Percentiles rank a stretch among this genome's conserved stretches.
Conservation (phyloP, 768 basidiomycete species). For the Termitomyces sp. region DNA sequence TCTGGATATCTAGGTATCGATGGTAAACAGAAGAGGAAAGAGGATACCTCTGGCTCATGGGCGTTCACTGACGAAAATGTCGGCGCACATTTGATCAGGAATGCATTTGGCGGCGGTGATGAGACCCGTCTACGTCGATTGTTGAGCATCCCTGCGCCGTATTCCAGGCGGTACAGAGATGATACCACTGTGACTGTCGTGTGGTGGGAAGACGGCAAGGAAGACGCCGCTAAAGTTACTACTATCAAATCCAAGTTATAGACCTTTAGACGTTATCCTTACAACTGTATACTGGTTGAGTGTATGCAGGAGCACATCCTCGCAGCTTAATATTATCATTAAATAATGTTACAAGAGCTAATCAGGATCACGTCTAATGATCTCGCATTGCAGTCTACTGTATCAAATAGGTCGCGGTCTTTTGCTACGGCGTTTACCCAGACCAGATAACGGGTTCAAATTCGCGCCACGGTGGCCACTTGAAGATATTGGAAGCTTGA, state of each 20-base stretch:
- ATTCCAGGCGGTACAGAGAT: conserved; percentile 75
- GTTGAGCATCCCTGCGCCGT: conserved; percentile 81
- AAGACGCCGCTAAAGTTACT: conserved; percentile 31
- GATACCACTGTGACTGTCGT: conserved; percentile 84
- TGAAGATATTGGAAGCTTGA: not conserved
- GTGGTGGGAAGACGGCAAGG: conserved; percentile 77
- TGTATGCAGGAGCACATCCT: conserved; percentile 1
- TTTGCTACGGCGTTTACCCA: conserved; percentile 3
- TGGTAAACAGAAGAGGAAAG: conserved; percentile 50
- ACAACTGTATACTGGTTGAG: not conserved
- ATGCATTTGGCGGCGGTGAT: conserved; percentile 89
- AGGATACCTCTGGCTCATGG: conserved; percentile 52
- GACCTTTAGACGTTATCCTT: not conserved
- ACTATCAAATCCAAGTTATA: conserved; percentile 50
- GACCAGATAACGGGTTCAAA: conserved; percentile 10
- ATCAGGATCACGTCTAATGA: not conserved
- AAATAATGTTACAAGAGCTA: conserved; percentile 13
- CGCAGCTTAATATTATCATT: conserved; percentile 8
- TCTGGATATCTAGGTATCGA: conserved; percentile 55
- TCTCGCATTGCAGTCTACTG: not conserved
- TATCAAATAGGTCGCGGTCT: conserved; percentile 15
- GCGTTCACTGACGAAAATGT: conserved; percentile 77
- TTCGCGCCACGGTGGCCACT: conserved; percentile 6
- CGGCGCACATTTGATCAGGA: conserved; percentile 81
- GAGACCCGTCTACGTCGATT: conserved; percentile 48